Conservation (phyloP, 176 grass and related monocot species). For the Triticum monococcum region DNA sequence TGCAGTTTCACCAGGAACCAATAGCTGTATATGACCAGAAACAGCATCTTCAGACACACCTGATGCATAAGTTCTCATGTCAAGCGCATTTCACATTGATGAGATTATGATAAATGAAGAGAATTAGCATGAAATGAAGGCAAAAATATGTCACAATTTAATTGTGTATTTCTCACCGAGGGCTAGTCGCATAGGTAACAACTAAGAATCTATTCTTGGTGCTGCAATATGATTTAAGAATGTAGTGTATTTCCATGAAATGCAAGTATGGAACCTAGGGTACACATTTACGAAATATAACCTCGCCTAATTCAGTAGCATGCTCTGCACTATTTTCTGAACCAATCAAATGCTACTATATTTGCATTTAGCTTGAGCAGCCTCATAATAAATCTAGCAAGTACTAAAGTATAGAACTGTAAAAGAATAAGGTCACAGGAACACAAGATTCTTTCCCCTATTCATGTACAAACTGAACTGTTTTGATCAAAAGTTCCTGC, state of each 20-base stretch:
- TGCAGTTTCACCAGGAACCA: slow-evolving; percentile 93
- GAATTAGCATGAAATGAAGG: background rate
- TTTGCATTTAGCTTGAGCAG: background rate
- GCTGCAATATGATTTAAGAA: background rate
- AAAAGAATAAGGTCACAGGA: background rate
- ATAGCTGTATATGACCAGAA: slow-evolving; percentile 96
- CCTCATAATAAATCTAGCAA: background rate
- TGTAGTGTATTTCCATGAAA: background rate
- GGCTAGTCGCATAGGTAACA: background rate
- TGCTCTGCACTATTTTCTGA: background rate
- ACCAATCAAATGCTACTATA: background rate
- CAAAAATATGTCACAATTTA: background rate
- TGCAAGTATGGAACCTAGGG: background rate
- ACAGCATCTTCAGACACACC: slow-evolving; percentile 99
- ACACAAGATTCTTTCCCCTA: background rate
- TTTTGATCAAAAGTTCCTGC: background rate
- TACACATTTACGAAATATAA: background rate
- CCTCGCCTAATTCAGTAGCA: background rate
- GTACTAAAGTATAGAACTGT: background rate
- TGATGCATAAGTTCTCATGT: slow-evolving; percentile 33
- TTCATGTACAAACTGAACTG: background rate
- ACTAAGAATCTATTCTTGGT: background rate
- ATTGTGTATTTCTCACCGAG: background rate
- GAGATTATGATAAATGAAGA: slow-evolving; percentile 1
- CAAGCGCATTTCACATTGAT: background rate